These are phyloP conservation scores for Aspergillus sp. DNA, from an alignment of 2,329 filamentous ascomycete genomes.

Conservation along the genomic window DNA sequence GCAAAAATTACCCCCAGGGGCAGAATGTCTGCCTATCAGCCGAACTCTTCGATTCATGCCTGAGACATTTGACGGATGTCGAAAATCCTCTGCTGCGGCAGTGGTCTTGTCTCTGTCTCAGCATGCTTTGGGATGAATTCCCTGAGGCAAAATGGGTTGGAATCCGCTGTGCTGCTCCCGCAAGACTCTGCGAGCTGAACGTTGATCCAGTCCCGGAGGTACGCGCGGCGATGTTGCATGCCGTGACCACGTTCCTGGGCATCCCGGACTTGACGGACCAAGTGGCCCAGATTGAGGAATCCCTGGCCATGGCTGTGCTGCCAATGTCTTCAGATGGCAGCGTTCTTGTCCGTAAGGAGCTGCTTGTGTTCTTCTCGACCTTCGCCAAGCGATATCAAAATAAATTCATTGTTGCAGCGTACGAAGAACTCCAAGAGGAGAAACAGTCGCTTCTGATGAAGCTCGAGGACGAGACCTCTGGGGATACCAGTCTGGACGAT, in stretches of 20 bases:
- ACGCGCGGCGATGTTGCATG: conserved; percentile 83
- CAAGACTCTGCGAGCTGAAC: conserved; percentile 69
- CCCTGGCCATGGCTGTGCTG: conserved; percentile 77
- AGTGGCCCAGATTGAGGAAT: conserved; percentile 83
- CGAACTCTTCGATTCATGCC: conserved; percentile 81
- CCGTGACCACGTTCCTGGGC: conserved; percentile 86
- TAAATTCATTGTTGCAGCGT: conserved; percentile 86
- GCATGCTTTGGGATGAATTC: conserved; percentile 85
- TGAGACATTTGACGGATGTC: conserved; percentile 72
- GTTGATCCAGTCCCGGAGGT: conserved; percentile 88
- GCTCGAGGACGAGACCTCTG: conserved; percentile 34
- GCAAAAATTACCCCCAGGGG: conserved; percentile 85
- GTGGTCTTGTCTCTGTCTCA: conserved; percentile 92
- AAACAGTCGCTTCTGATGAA: conserved; percentile 55
- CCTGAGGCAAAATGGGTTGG: conserved; percentile 92
- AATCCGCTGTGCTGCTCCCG: conserved; percentile 78
- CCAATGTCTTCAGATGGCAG: conserved; percentile 92
- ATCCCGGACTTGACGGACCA: conserved; percentile 89
- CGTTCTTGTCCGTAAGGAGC: conserved; percentile 85
- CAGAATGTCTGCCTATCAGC: conserved; percentile 85
- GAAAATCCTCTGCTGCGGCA: conserved; percentile 84
- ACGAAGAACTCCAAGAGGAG: conserved; percentile 82
- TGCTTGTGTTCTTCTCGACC: conserved; percentile 86
- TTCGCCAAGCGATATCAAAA: conserved; percentile 85
- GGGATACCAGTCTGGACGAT: conserved; percentile 12